These are phyloP conservation scores for Fusarium torulosum DNA, from an alignment of 2,329 filamentous ascomycete genomes.

Conservation along the genomic window DNA sequence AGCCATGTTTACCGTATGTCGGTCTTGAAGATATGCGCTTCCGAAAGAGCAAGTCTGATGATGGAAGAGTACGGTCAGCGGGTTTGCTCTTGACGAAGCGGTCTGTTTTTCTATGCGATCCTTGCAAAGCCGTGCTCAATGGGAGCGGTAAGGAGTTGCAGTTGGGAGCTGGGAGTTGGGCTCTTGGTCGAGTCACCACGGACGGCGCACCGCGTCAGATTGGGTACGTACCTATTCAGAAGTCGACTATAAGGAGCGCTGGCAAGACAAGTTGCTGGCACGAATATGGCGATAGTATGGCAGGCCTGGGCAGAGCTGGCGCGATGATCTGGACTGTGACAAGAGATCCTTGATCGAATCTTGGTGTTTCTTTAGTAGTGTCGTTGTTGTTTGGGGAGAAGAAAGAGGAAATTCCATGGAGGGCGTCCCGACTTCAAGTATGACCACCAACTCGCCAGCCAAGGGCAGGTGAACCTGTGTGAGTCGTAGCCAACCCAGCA, in stretches of 20 bases:
- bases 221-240: constrained; percentile 53
- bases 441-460: constrained; percentile 35
- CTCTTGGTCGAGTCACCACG: constrained; percentile 45
- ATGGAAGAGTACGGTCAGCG: constrained; percentile 34
- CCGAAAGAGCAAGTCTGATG: constrained; percentile 60
- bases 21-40: constrained; percentile 56
- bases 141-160: constrained; percentile 19
- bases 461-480: constrained; percentile 43
- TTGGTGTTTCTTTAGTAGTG: constrained; percentile 63
- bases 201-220: constrained; percentile 18
- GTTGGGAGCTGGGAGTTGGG: constrained; percentile 21
- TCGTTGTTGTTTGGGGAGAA: constrained; percentile 63
- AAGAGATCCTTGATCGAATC: constrained; percentile 67
- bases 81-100: constrained; percentile 8
- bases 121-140: constrained; percentile 1
- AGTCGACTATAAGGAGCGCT: constrained; percentile 47
- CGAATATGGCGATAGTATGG: constrained; percentile 47
- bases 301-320: constrained; percentile 59
- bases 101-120: constrained; percentile 27
- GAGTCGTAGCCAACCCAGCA: constrained; percentile 29
- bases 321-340: constrained; percentile 72
- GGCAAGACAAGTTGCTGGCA: constrained; percentile 45
- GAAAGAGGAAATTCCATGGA: constrained; percentile 53
- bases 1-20: constrained; percentile 67
- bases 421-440: constrained; percentile 49